These are phyloP conservation scores for Serendipita vermifera DNA, from an alignment of 768 basidiomycete species.

Conservation along the genomic window DNA sequence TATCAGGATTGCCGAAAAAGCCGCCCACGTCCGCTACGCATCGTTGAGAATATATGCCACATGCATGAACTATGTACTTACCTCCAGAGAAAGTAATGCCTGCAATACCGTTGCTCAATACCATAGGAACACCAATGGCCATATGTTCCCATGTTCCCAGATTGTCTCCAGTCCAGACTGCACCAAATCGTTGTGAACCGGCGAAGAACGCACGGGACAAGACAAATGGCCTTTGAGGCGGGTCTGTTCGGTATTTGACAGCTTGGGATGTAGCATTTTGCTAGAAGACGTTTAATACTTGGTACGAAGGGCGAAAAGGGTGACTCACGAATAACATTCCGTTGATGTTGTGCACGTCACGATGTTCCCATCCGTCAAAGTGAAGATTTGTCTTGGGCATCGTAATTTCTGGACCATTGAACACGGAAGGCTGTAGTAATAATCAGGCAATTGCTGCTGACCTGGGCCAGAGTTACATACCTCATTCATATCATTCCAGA, in stretches of 20 bases:
- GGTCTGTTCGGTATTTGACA: constrained; percentile 56
- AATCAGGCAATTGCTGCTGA: neutral
- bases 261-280: constrained; percentile 76
- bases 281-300: constrained; percentile 27
- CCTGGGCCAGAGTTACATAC: constrained; percentile 27
- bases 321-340: constrained; percentile 63
- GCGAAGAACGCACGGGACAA: constrained; percentile 91
- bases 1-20: constrained; percentile 93
- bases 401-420: constrained; percentile 94
- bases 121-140: constrained; percentile 86
- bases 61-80: constrained; percentile 30
- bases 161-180: constrained; percentile 99
- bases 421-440: constrained; percentile 71
- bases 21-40: constrained; percentile 90
- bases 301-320: neutral
- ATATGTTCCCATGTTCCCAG: constrained; percentile 97
- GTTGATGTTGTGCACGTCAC: constrained; percentile 94
- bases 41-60: constrained; percentile 2
- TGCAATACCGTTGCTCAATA: constrained; percentile 72
- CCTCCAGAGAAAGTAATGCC: constrained; percentile 89
- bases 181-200: constrained; percentile 89
- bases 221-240: constrained; percentile 82
- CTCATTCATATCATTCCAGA: constrained; percentile 99
- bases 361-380: constrained; percentile 93
- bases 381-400: constrained; percentile 69